Evolutionary conservation across 192 early-diverging fungal species (phyloP).

Genomic region (Umbelopsis vinacea): DNA sequence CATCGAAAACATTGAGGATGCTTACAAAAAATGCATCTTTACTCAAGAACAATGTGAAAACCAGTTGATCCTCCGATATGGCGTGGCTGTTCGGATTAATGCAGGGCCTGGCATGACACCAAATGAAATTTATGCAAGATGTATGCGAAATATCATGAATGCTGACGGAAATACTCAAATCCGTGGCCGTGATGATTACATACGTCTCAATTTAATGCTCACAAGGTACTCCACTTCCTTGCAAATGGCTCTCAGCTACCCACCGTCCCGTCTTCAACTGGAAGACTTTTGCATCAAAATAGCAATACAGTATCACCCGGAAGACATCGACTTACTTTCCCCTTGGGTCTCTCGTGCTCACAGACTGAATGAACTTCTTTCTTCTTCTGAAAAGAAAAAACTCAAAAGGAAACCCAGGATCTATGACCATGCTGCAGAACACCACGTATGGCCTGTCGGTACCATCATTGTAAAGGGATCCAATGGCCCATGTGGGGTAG

Average conservation of each 20-base stretch:
- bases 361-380: not conserved
- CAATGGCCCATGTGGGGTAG: not conserved
- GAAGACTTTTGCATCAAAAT: not conserved
- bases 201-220: not conserved
- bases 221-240: not conserved
- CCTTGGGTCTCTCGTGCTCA: not conserved
- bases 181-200: not conserved
- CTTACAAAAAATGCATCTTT: not conserved
- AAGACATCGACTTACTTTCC: not conserved
- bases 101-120: slow-evolving; percentile 5
- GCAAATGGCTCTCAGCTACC: slow-evolving; percentile 11
- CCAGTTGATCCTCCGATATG: not conserved
- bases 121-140: not conserved
- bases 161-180: slow-evolving; percentile 5
- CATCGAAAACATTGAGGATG: not conserved
- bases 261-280: not conserved
- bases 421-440: not conserved
- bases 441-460: not conserved
- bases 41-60: slow-evolving; percentile 5
- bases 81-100: slow-evolving; percentile 2
- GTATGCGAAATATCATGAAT: slow-evolving; percentile 16
- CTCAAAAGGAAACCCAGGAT: not conserved
- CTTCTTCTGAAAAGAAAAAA: not conserved
- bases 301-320: not conserved
- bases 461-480: not conserved